Percentiles rank a stretch among this genome's conserved stretches.
phyloP scores from a whole-genome alignment of 768 basidiomycete species.

The Mycena filopes region DNA sequence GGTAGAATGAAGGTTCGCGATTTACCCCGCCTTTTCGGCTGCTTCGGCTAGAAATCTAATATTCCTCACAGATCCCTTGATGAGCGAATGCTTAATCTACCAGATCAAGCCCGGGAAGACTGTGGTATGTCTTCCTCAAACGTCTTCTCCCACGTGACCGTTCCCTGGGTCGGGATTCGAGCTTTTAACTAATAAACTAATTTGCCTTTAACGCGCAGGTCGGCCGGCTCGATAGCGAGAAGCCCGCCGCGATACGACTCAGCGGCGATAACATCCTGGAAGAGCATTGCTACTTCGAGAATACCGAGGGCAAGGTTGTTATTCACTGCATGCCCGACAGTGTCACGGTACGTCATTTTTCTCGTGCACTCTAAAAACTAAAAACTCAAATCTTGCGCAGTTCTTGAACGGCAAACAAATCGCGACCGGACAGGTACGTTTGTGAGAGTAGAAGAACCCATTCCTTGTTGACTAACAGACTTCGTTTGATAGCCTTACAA shows the following conservation, averaged over 20 bases:
- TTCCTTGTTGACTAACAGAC: slow-evolving; percentile 29
- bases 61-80: slow-evolving; percentile 78
- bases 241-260: slow-evolving; percentile 87
- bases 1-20: slow-evolving; percentile 75
- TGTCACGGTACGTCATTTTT: slow-evolving; percentile 71
- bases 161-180: slow-evolving; percentile 10
- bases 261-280: slow-evolving; percentile 92
- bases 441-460: slow-evolving; percentile 11
- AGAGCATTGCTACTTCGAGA: slow-evolving; percentile 94
- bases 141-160: slow-evolving; percentile 20
- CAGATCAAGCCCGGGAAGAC: slow-evolving; percentile 90
- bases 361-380: slow-evolving; percentile 24
- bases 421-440: slow-evolving; percentile 74
- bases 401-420: slow-evolving; percentile 96
- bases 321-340: slow-evolving; percentile 83
- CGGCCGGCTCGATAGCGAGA: slow-evolving; percentile 87
- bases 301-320: slow-evolving; percentile 84
- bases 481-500: slow-evolving; percentile 70
- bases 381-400: slow-evolving; percentile 50
- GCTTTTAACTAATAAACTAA: background rate
- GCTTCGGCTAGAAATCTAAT: slow-evolving; percentile 22
- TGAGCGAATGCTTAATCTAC: slow-evolving; percentile 96
- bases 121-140: slow-evolving; percentile 56
- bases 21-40: slow-evolving; percentile 27
- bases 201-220: slow-evolving; percentile 57